Evolutionary conservation across 2,329 filamentous ascomycete species (phyloP), one percentile per base, ranked within the genome.

Genomic region (Verticillium klebahnii): DNA sequence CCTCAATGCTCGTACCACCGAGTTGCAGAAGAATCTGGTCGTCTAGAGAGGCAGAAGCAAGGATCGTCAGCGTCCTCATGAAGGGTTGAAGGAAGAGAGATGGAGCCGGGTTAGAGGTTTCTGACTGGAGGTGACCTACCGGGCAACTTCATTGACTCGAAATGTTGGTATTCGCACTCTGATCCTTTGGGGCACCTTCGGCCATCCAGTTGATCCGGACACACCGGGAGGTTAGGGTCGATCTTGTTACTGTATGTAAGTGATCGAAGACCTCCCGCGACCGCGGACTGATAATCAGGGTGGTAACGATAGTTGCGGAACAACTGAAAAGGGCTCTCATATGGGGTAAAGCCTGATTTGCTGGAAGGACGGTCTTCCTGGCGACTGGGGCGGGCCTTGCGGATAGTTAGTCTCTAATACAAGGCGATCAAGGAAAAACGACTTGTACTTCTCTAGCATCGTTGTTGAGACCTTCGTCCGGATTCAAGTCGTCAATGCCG

Each of bases 221-320:
- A 99, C 57, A 98, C 72, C 64, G 85, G 84, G 68, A 85, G 88
- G 64, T 86, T 82, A 29, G 88, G 82, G 72, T 97, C 88, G 75
- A 99, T 96, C 68, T 88, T 89, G 76, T 96, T 91, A 78, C 92
- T 97, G 78, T 94, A 98, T 54, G 93, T 98, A 79, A 96, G 82
- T 66, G 95, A 98, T 72, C 90, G 89, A 71, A 93, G 89, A 54
- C 94, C 94, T 65, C 89, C 89, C 61, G 85, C 73, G 62, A 97
- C 87, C 61, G 85, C 80, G 58, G 89, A 75, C 66, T 82, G 79
- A 76, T 88, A 98, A 59, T 85, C 81, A 36, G 92, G 91, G 72
- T 98, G 93, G 73, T 94, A 97, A 68, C 94, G 92, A 77, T 91
- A 99, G 40, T 91, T 89, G 73, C 88, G 92, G 75, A 98, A 97